A percentile compares a stretch with the other conserved stretches of the same genome.
Conservation (phyloP, 352 stramenopile species). For the Albugo laibachii region DNA sequence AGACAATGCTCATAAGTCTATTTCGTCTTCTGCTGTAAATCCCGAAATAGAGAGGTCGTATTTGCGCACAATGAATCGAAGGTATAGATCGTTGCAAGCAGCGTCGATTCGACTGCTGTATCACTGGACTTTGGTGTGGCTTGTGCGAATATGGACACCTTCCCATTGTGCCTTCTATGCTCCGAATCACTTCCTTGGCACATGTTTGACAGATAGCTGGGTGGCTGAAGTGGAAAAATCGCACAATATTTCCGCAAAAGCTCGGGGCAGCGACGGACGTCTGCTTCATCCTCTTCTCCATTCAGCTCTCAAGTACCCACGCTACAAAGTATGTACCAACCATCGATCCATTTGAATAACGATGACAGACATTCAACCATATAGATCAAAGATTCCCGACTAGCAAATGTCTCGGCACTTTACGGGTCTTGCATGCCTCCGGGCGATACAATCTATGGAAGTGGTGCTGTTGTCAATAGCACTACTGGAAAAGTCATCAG, state of each 20-base stretch:
- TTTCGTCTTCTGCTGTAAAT: no score
- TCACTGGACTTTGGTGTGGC: no score
- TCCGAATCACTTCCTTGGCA: constrained; percentile 21
- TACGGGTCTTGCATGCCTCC: constrained; percentile 4
- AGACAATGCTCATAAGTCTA: no score
- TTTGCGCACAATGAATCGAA: no score
- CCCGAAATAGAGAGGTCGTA: no score
- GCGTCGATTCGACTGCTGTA: no score
- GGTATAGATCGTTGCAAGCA: no score
- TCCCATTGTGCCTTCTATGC: neutral
- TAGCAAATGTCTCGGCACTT: neutral
- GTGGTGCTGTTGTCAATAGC: constrained; percentile 5
- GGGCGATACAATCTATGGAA: constrained; percentile 7
- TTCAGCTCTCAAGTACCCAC: constrained; percentile 5
- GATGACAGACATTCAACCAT: neutral
- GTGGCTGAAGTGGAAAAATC: constrained; percentile 2
- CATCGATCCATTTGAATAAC: neutral
- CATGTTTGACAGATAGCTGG: constrained; percentile 20
- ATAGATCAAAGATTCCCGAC: constrained; percentile 11
- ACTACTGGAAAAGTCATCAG: constrained; percentile 5
- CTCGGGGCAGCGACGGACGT: constrained; percentile 1
- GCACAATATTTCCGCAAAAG: constrained; percentile 1
- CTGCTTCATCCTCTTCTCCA: constrained; percentile 13
- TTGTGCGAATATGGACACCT: no score
- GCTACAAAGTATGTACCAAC: constrained; percentile 6